Evolutionary conservation across 2,329 filamentous ascomycete genomes (phyloP), one percentile per base, ranked within the genome.

Genomic region (Xylariaceae sp.): DNA sequence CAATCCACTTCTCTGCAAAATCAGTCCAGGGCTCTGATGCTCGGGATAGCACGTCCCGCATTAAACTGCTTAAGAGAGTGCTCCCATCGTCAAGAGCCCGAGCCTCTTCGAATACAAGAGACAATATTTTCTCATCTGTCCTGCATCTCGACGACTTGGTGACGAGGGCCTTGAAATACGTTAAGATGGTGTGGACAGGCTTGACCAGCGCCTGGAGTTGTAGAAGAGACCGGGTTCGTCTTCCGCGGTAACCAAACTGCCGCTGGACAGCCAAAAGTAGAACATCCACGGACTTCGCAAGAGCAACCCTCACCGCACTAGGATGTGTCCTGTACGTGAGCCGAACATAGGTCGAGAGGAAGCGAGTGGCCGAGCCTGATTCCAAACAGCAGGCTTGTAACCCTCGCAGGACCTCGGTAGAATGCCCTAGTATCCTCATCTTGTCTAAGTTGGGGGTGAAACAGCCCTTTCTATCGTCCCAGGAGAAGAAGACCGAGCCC

Each of bases 1-100:
- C 86, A 39, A 89, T 75, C 84, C 85, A 92, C 49, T 80, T 76
- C 44, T 81, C 72, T 6, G 83, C 64, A 32, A 80, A 71, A 33
- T 77, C 70, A 7, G 83, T 61, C 74, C 80, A 88, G 1, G 82
- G 82, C 18, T 60, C 59, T 2, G 76, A 76, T 1, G 81, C 75
- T 24, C 72, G 65, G 28, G 67, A 64, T 12, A 92, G 56, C 1
- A 90, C 67, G 40, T 86, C 76, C 12, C 78, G 72, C 50, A 86
- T 70, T 19, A 85, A 69, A 15, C 72, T 67, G 14, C 74, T 72
- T 15, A 88, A 58, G 37, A 76, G 72, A 10, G 64, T 63, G 31
- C 77, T 74, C 19, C 72, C 70, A 43, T 83, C 73, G 38, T 87
- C 79, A 5, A 78, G 68, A 9, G 74, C 61, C 32, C 78, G 74